Conservation (phyloP, 2,329 filamentous ascomycete species). For the Aspergillus hortae region DNA sequence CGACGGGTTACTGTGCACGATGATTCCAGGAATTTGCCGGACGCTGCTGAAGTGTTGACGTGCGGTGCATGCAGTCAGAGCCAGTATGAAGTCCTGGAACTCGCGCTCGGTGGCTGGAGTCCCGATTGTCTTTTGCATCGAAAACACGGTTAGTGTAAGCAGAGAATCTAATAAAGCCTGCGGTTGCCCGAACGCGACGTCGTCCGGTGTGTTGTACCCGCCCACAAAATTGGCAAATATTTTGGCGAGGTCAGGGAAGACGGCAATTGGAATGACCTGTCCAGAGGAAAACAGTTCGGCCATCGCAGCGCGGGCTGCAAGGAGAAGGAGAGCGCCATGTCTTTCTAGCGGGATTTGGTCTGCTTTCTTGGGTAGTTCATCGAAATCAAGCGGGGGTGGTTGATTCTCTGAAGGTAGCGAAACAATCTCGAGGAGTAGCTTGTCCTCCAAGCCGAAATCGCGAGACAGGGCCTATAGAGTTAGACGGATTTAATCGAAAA, state of each 20-base stretch:
- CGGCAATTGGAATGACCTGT: conserved; percentile 36
- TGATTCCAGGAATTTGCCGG: conserved; percentile 31
- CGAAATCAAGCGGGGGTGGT: conserved; percentile 47
- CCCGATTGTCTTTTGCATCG: conserved; percentile 44
- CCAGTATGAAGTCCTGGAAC: conserved; percentile 52
- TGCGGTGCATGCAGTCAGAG: conserved; percentile 37
- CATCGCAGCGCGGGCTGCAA: conserved; percentile 51
- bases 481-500: not conserved
- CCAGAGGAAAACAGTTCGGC: conserved; percentile 47
- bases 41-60: conserved; percentile 34
- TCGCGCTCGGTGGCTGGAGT: conserved; percentile 48
- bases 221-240: conserved; percentile 53
- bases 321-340: conserved; percentile 52
- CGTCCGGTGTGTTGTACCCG: conserved; percentile 34
- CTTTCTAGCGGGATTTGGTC: conserved; percentile 56
- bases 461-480: conserved; percentile 47
- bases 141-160: conserved; percentile 50
- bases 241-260: conserved; percentile 53
- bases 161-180: conserved; percentile 54
- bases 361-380: conserved; percentile 51
- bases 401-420: conserved; percentile 38
- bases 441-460: conserved; percentile 50
- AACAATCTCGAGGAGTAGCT: conserved; percentile 46
- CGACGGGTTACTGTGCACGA: conserved; percentile 53
- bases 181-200: conserved; percentile 43